Conservation (phyloP, 768 basidiomycete species). For the Phlebiopsis flavidoalba region DNA sequence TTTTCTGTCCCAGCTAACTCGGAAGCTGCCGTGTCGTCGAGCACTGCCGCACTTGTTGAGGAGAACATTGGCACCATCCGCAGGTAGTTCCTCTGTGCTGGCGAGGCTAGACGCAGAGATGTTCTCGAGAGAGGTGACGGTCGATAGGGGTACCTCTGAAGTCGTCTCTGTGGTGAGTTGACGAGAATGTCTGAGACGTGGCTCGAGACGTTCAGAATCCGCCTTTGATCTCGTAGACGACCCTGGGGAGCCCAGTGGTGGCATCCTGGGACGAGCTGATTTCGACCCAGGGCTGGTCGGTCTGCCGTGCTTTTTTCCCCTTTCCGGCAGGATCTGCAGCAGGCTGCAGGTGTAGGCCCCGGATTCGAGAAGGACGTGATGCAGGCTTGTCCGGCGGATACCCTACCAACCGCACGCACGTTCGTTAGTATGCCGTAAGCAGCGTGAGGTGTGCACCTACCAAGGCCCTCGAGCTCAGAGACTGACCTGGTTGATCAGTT, state of each 20-base stretch:
- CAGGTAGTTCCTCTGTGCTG: neutral
- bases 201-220: slow-evolving; percentile 44
- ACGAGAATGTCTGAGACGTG: slow-evolving; percentile 53
- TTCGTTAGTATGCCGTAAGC: neutral
- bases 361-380: slow-evolving; percentile 16
- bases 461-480: slow-evolving; percentile 68
- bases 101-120: neutral
- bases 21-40: neutral
- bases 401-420: slow-evolving; percentile 12
- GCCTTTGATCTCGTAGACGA: slow-evolving; percentile 56
- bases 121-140: neutral
- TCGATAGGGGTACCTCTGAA: neutral
- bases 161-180: slow-evolving; percentile 13
- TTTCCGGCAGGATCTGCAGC: slow-evolving; percentile 12
- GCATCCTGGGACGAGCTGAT: slow-evolving; percentile 12
- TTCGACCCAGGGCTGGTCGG: neutral
- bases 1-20: neutral
- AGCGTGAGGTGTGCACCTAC: slow-evolving; percentile 10
- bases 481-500: slow-evolving; percentile 82
- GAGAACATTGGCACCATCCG: neutral
- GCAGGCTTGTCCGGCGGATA: slow-evolving; percentile 30
- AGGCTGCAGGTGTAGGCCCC: slow-evolving; percentile 17
- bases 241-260: slow-evolving; percentile 20
- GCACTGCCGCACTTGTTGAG: neutral
- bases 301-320: slow-evolving; percentile 20